Evolutionary conservation across 129 eudicot genomes (phyloP).

Genomic region (Smallanthus sonchifolius): DNA sequence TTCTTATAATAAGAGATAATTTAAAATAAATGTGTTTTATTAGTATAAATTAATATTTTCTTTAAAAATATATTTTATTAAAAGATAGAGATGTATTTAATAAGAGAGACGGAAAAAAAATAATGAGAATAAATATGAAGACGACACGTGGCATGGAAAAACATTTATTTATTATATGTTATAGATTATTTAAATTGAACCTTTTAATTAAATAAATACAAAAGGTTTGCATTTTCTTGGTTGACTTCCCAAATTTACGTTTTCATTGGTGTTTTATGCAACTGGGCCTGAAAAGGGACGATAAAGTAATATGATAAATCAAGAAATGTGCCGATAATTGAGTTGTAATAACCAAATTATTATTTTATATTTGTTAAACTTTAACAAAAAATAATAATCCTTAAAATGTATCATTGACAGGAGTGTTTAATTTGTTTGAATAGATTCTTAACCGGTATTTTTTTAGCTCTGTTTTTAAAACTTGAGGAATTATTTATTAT

Average conservation of each 20-base stretch:
- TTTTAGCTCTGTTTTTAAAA: too few relatives aligned
- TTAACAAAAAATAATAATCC: background rate
- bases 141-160: too few relatives aligned
- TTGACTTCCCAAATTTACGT: slow-evolving; percentile 21
- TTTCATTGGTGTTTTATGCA: slow-evolving; percentile 17
- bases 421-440: background rate
- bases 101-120: too few relatives aligned
- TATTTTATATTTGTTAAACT: background rate
- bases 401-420: too few relatives aligned
- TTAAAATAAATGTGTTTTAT: too few relatives aligned
- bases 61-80: too few relatives aligned
- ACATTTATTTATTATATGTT: too few relatives aligned
- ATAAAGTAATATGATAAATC: background rate
- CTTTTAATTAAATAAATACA: background rate
- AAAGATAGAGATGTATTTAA: too few relatives aligned
- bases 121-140: too few relatives aligned
- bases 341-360: background rate
- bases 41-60: too few relatives aligned
- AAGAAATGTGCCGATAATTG: background rate
- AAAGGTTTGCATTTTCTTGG: background rate
- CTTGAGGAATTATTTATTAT: too few relatives aligned
- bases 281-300: slow-evolving; percentile 5
- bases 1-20: too few relatives aligned
- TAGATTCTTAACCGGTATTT: background rate
- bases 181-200: background rate